Base-by-base conservation (phyloP, 2,329 filamentous ascomycete species). In the Diplocarpon mali region DNA sequence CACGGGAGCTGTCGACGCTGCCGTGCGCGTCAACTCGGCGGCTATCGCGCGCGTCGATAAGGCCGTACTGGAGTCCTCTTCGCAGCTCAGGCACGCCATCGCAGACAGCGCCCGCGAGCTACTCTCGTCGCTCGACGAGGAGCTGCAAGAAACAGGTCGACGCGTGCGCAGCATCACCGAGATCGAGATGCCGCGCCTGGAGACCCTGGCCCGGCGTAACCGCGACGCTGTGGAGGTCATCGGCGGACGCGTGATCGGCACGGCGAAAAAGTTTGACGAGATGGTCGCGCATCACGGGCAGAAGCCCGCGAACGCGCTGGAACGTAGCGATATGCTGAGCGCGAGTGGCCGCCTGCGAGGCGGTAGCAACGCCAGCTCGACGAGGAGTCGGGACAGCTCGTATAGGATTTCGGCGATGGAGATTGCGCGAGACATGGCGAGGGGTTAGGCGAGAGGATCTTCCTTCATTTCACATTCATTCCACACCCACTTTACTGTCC, bases 11-110 rank as follows among this genome's bases (percentile, higher is more conserved):
- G 34, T 46, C 29, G 39, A 42, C 10, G 43, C 40, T 29, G 53
- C 53, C 10, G 47, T 55, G 2, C 46, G 52, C 11, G 46, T 54
- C 3, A 54, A 55, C 35, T 46, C 41, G 12, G 52, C 53, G 2
- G 52, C 53, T 3, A 52, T 55, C 24, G 49, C 53, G 2, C 47
- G 53, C 30, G 49, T 55, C 28, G 53, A 55, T 17, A 52, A 50
- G 36, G 43, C 44, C 16, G 52, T 55, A 13, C 47, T 55, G 4
- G 52, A 54, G 38, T 53, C 53, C 7, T 45, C 48, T 14, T 49
- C 50, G 2, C 52, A 55, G 36, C 40, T 55, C 1, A 54, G 53
- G 45, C 41, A 42, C 6, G 52, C 51, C 15, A 41, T 55, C 24
- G 32, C 42, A 12, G 45, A 51, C n/a, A 46, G 48, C 13, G 38